Percentiles rank a stretch among this genome's conserved stretches.
phyloP scores from a whole-genome alignment of 805 yeast genomes.

The Candida tammaniensis region DNA sequence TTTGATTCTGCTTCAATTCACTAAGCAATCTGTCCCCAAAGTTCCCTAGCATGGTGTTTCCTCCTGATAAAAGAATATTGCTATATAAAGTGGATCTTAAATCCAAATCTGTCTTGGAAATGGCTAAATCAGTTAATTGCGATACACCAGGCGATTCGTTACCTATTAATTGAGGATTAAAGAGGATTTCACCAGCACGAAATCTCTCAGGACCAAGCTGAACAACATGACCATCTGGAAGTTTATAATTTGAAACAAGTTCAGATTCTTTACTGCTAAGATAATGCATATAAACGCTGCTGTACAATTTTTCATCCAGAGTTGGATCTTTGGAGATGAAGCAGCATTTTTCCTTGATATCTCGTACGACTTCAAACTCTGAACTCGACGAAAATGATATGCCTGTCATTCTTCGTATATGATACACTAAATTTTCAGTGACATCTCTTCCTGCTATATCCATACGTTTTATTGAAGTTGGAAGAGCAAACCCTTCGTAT shows the following conservation, averaged over 20 bases:
- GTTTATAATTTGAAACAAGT: constrained; percentile 43
- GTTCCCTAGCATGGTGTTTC: constrained; percentile 70
- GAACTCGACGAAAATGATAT: constrained; percentile 62
- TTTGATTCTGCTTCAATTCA: constrained; percentile 48
- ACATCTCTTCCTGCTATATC: constrained; percentile 87
- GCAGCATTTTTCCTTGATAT: constrained; percentile 74
- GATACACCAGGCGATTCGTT: constrained; percentile 70
- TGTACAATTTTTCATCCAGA: constrained; percentile 53
- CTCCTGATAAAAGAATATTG: constrained; percentile 79
- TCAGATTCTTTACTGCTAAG: constrained; percentile 17
- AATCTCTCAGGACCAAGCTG: constrained; percentile 65
- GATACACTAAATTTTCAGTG: constrained; percentile 68
- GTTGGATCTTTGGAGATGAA: constrained; percentile 57
- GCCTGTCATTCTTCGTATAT: constrained; percentile 66
- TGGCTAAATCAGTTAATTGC: constrained; percentile 60
- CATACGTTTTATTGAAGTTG: constrained; percentile 66
- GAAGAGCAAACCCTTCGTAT: constrained; percentile 81
- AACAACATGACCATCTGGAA: constrained; percentile 83
- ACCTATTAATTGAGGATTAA: constrained; percentile 76
- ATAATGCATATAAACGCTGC: constrained; percentile 13
- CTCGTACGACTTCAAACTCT: constrained; percentile 77
- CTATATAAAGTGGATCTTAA: constrained; percentile 66
- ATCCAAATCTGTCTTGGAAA: constrained; percentile 74
- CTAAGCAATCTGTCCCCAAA: constrained; percentile 76
- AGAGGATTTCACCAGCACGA: constrained; percentile 77